A percentile compares a stretch with the other conserved stretches of the same genome.
Conservation (phyloP, 129 eudicot genomes). For the Lonicera japonica region DNA sequence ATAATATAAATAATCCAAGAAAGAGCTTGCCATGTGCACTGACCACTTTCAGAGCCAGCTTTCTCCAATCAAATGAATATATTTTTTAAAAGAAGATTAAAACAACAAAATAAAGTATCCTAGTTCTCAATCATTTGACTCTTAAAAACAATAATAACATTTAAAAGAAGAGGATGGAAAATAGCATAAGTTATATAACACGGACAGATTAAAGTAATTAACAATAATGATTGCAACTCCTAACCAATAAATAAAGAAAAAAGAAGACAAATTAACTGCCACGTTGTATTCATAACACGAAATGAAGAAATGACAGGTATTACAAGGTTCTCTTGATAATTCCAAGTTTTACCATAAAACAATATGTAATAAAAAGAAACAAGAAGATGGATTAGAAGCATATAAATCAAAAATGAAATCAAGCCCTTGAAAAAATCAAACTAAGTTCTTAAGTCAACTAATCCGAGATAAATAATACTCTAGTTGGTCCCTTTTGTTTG, state of each 20-base stretch:
- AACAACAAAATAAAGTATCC: not conserved
- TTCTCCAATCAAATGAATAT: conserved; percentile 12
- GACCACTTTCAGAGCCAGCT: conserved; percentile 4
- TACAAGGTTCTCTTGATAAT: conserved; percentile 22
- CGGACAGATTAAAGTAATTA: conserved; percentile 23
- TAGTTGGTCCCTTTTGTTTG: too few species aligned
- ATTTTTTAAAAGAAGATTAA: conserved; percentile 9
- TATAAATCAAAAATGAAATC: not conserved
- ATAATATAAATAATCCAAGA: not conserved
- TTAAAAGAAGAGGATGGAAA: conserved; percentile 17
- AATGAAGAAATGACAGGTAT: conserved; percentile 14
- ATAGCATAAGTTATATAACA: conserved; percentile 15
- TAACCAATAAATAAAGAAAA: conserved; percentile 21
- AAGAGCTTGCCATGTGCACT: not conserved
- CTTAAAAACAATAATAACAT: conserved; percentile 17
- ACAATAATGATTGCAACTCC: conserved; percentile 34
- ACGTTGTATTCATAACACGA: conserved; percentile 1
- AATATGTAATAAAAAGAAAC: not conserved
- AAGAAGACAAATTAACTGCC: conserved; percentile 5
- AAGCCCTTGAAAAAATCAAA: not conserved
- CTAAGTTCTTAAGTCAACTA: not conserved
- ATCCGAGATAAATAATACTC: not conserved
- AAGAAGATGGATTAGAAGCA: not conserved
- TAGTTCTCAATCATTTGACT: conserved; percentile 24
- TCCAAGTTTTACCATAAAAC: conserved; percentile 28